A percentile compares a stretch with the other conserved stretches of the same genome.
Conservation (phyloP, 2,329 filamentous ascomycete species). For the Alternaria arbusti region DNA sequence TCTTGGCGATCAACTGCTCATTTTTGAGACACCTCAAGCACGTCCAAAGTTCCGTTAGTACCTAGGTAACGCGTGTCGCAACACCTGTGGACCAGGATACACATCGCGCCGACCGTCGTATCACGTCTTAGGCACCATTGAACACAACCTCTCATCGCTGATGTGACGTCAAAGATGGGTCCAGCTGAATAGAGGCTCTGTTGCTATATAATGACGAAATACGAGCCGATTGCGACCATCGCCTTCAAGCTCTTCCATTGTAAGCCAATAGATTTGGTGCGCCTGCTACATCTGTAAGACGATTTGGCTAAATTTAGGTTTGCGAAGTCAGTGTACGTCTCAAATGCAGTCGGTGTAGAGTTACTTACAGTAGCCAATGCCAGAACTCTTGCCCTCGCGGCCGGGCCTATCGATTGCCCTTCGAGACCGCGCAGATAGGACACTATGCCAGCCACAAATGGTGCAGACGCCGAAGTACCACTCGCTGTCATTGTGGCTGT, state of each 20-base stretch:
- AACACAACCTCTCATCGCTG: neutral
- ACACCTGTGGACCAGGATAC: neutral
- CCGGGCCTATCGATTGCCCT: slow-evolving; percentile 28
- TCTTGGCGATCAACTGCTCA: neutral
- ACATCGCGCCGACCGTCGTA: neutral
- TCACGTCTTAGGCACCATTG: neutral
- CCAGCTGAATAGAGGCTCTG: neutral
- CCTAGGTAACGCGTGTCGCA: neutral
- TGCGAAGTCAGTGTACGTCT: neutral
- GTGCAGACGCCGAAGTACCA: slow-evolving; percentile 70
- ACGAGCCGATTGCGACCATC: neutral
- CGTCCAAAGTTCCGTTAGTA: neutral
- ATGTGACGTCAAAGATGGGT: neutral
- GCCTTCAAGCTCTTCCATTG: slow-evolving; percentile 25
- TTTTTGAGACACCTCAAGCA: neutral
- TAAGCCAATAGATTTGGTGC: slow-evolving; percentile 34
- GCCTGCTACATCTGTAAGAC: slow-evolving; percentile 27
- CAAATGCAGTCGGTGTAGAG: neutral
- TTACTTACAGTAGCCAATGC: slow-evolving; percentile 21
- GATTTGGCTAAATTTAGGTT: neutral
- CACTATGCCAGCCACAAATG: slow-evolving; percentile 71
- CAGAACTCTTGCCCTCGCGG: slow-evolving; percentile 27
- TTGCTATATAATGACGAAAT: neutral
- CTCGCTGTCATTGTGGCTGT: slow-evolving; percentile 53
- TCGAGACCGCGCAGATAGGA: slow-evolving; percentile 69